Conservation (phyloP, 768 basidiomycete genomes). For the Hypsizygus marmoreus region DNA sequence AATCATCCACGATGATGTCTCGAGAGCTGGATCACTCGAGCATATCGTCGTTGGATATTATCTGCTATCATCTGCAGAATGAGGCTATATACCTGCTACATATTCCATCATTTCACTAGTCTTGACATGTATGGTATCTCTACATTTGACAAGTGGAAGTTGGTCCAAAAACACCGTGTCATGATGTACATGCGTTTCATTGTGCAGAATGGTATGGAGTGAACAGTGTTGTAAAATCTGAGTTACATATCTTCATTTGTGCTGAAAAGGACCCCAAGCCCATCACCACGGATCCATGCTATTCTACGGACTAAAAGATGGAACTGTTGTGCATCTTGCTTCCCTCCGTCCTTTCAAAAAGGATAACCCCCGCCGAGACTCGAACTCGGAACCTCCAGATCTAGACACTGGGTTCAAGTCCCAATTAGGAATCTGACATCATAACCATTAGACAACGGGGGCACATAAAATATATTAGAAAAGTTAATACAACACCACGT, state of each 20-base stretch:
- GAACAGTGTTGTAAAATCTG: no score
- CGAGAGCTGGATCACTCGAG: slow-evolving; percentile 17
- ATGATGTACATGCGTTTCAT: slow-evolving; percentile 98
- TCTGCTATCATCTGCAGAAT: no score
- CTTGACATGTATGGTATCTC: background rate
- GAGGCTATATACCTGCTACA: no score
- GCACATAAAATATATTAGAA: no score
- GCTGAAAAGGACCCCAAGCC: no score
- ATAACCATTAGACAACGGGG: slow-evolving; percentile 18
- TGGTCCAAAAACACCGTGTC: no score
- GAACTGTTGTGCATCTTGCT: background rate
- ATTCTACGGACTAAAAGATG: background rate
- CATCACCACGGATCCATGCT: no score
- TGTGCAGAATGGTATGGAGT: slow-evolving; percentile 85
- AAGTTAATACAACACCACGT: no score
- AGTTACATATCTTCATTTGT: no score
- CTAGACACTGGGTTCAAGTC: no score
- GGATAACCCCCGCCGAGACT: slow-evolving; percentile 16
- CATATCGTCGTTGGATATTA: background rate
- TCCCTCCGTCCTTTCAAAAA: background rate
- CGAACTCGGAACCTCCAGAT: slow-evolving; percentile 16
- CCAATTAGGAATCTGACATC: slow-evolving; percentile 15
- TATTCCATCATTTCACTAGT: background rate
- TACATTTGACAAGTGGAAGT: no score
- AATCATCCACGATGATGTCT: slow-evolving; percentile 4